These are phyloP conservation scores for Ambrosia trifida DNA, from an alignment of 129 eudicot genomes.

Conservation along the genomic window DNA sequence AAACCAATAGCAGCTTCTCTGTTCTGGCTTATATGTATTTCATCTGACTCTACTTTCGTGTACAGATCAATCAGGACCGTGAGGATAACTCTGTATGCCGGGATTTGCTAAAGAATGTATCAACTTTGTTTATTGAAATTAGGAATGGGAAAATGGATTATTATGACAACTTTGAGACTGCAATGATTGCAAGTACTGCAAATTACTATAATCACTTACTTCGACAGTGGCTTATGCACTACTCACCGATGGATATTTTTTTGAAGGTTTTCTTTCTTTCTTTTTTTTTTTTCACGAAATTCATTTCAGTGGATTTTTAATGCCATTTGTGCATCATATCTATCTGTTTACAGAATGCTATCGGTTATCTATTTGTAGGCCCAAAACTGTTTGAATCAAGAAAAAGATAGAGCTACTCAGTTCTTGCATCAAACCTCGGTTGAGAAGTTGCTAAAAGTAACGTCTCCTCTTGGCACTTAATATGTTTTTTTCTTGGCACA, in stretches of 20 bases:
- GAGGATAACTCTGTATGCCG: slow-evolving; percentile 39
- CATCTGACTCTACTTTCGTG: slow-evolving; percentile 10
- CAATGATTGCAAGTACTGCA: slow-evolving; percentile 39
- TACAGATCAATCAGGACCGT: slow-evolving; percentile 55
- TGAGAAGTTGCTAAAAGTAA: slow-evolving; percentile 52
- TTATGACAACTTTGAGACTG: slow-evolving; percentile 49
- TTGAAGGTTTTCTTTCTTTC: slow-evolving; percentile 39
- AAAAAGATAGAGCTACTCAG: slow-evolving; percentile 48
- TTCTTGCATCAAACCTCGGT: slow-evolving; percentile 41
- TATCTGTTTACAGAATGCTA: neutral
- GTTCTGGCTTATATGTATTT: slow-evolving; percentile 2
- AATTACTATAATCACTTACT: slow-evolving; percentile 45
- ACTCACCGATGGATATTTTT: slow-evolving; percentile 42
- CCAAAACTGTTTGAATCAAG: slow-evolving; percentile 40
- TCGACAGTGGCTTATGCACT: slow-evolving; percentile 39
- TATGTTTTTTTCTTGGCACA: neutral
- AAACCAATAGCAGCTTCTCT: neutral
- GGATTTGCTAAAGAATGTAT: slow-evolving; percentile 42
- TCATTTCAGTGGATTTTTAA: slow-evolving; percentile 10
- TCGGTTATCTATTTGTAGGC: slow-evolving; percentile 33
- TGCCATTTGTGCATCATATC: neutral
- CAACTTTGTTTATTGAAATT: slow-evolving; percentile 41
- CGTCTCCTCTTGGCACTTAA: neutral
- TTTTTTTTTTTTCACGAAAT: neutral
- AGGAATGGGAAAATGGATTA: slow-evolving; percentile 32